Percentiles rank a stretch among this genome's conserved stretches.
phyloP scores from a whole-genome alignment of 176 grass and related monocot species.

The Musa troglodytarum region DNA sequence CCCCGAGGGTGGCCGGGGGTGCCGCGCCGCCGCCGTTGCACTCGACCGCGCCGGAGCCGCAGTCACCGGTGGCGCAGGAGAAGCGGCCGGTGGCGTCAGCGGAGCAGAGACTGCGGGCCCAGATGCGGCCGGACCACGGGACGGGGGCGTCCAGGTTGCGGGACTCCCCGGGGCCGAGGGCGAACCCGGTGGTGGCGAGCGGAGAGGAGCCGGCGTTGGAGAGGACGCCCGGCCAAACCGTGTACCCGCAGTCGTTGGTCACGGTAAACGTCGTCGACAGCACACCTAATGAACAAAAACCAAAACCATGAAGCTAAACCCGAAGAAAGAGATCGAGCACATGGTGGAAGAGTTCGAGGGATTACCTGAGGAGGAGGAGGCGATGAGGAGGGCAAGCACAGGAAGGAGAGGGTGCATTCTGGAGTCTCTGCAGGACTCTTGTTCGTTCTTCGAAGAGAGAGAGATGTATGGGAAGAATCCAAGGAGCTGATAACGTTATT shows the following conservation, averaged over 20 bases:
- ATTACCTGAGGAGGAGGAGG: not conserved
- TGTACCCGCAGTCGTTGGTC: conserved; percentile 43
- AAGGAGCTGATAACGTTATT: too few species aligned
- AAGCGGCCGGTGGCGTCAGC: conserved; percentile 22
- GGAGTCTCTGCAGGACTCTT: not conserved
- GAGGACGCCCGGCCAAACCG: conserved; percentile 57
- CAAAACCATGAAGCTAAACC: not conserved
- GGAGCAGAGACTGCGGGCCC: conserved; percentile 53
- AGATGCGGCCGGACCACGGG: conserved; percentile 60
- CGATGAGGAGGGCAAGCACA: not conserved
- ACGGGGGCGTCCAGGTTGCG: conserved; percentile 30
- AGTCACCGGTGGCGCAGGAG: conserved; percentile 49
- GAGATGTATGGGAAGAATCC: too few species aligned
- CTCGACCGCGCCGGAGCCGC: conserved; percentile 47
- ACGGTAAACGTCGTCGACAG: conserved; percentile 50
- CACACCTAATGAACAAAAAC: conserved; percentile 9
- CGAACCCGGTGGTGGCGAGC: conserved; percentile 48
- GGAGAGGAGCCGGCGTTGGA: conserved; percentile 38
- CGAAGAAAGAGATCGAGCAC: not conserved
- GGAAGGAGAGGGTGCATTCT: not conserved
- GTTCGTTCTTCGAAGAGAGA: too few species aligned
- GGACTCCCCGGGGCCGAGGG: conserved; percentile 43
- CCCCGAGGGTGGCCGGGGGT: conserved; percentile 39
- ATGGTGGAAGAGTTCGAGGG: not conserved
- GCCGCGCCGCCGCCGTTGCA: conserved; percentile 43